Evolutionary conservation across 1,284 basidiomycete genomes (phyloP).

Genomic region (Phlebopus sp.): DNA sequence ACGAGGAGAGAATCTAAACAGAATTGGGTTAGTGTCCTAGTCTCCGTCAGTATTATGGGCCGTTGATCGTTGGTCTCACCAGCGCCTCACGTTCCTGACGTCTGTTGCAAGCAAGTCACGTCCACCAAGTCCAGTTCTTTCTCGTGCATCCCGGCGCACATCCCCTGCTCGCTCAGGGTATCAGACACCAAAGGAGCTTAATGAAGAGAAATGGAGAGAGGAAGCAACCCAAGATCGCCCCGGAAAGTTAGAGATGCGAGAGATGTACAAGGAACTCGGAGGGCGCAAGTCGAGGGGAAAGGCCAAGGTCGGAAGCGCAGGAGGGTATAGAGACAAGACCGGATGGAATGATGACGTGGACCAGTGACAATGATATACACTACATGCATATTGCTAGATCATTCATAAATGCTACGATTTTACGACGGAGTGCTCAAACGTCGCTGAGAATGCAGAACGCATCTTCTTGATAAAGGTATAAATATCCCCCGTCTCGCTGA

Average conservation of each 20-base stretch:
- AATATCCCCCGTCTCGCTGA: slow-evolving; percentile 63
- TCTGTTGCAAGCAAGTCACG: slow-evolving; percentile 45
- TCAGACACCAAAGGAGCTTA: slow-evolving; percentile 73
- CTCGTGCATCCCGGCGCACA: slow-evolving; percentile 42
- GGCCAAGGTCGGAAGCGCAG: slow-evolving; percentile 58
- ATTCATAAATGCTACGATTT: slow-evolving; percentile 1
- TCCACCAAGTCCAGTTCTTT: slow-evolving; percentile 39
- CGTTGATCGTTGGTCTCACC: slow-evolving; percentile 2
- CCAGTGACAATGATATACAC: slow-evolving; percentile 17
- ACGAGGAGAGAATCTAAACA: slow-evolving; percentile 83
- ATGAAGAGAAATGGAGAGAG: slow-evolving; percentile 75
- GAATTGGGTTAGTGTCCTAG: slow-evolving; percentile 60
- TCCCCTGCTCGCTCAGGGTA: slow-evolving; percentile 64
- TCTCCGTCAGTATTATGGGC: neutral
- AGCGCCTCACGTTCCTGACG: slow-evolving; percentile 61
- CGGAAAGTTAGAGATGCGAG: slow-evolving; percentile 79
- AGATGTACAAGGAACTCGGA: slow-evolving; percentile 85
- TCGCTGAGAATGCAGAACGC: slow-evolving; percentile 40
- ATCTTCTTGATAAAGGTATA: slow-evolving; percentile 60
- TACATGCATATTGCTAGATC: neutral
- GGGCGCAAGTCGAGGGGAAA: slow-evolving; percentile 78
- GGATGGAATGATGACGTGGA: slow-evolving; percentile 55
- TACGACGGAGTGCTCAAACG: neutral
- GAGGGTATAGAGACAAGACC: slow-evolving; percentile 60
- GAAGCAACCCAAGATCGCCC: slow-evolving; percentile 49